phyloP scores from a whole-genome alignment of 192 early-diverging fungal genomes.

The Coemansia sp. region DNA sequence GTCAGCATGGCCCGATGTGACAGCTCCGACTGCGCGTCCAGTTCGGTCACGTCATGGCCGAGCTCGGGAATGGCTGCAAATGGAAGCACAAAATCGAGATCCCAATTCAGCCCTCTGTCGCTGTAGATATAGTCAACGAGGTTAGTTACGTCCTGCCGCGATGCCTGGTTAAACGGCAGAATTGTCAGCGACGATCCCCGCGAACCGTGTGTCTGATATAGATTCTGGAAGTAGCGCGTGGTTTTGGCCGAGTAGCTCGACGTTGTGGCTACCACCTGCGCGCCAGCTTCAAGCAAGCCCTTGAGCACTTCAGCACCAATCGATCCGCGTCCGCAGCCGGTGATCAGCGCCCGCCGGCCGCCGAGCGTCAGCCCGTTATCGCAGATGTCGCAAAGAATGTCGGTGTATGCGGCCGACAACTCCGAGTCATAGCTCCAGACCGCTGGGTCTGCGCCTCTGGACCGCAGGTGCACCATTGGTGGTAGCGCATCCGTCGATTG shows the following conservation, averaged over 20 bases:
- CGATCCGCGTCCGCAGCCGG: constrained; percentile 85
- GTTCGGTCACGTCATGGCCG: constrained; percentile 77
- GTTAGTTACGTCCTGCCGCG: constrained; percentile 74
- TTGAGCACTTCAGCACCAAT: constrained; percentile 91
- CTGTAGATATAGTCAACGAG: constrained; percentile 86
- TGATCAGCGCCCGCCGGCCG: constrained; percentile 72
- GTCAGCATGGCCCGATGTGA: constrained; percentile 94
- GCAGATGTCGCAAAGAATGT: constrained; percentile 69
- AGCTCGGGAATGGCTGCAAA: constrained; percentile 92
- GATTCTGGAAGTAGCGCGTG: constrained; percentile 80
- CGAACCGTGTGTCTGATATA: constrained; percentile 87
- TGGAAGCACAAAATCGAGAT: constrained; percentile 91
- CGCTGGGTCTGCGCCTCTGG: constrained; percentile 51
- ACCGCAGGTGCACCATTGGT: constrained; percentile 68
- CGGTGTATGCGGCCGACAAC: constrained; percentile 65
- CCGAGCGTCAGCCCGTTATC: constrained; percentile 77
- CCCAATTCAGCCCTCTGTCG: constrained; percentile 79
- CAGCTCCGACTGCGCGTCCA: constrained; percentile 86
- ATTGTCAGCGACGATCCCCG: constrained; percentile 79
- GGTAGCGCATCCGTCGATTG: constrained; percentile 4
- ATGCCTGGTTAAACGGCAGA: constrained; percentile 93
- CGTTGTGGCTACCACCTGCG: constrained; percentile 85
- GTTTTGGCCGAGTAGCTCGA: constrained; percentile 77
- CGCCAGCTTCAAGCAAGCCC: constrained; percentile 81
- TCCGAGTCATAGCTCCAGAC: constrained; percentile 68